Evolutionary conservation across 2,329 filamentous ascomycete genomes (phyloP).

Genomic region (Nothomitra cinnamomea): DNA sequence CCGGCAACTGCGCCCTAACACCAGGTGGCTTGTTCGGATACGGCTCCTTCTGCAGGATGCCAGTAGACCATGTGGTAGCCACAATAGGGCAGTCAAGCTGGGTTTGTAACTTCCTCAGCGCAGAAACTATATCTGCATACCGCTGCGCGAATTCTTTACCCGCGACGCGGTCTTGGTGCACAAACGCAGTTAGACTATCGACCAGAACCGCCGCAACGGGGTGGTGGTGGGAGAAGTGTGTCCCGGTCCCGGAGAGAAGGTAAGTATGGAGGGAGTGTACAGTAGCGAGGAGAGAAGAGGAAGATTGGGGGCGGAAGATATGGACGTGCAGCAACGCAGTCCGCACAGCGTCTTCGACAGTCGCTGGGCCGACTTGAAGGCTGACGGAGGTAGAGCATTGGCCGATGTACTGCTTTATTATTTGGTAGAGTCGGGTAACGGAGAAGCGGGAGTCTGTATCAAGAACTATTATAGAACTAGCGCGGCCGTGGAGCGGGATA

Average conservation of each 20-base stretch:
- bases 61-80: background rate
- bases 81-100: background rate
- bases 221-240: slow-evolving; percentile 30
- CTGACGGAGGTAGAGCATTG: background rate
- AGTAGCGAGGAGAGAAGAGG: slow-evolving; percentile 31
- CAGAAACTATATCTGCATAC: background rate
- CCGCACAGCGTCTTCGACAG: slow-evolving; percentile 1
- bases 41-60: background rate
- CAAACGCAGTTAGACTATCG: slow-evolving; percentile 37
- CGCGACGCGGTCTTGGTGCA: slow-evolving; percentile 28
- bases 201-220: slow-evolving; percentile 33
- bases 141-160: background rate
- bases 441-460: slow-evolving; percentile 39
- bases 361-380: background rate
- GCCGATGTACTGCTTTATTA: slow-evolving; percentile 18
- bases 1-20: background rate
- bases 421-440: slow-evolving; percentile 27
- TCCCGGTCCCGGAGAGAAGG: slow-evolving; percentile 25
- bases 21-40: background rate
- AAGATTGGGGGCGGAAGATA: slow-evolving; percentile 37
- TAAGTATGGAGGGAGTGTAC: slow-evolving; percentile 30
- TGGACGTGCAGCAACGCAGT: slow-evolving; percentile 37
- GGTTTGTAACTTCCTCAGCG: background rate
- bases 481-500: slow-evolving; percentile 15
- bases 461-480: slow-evolving; percentile 34